phyloP scores from a whole-genome alignment of 371 early-diverging fungal species.

The Mucor racemosus region DNA sequence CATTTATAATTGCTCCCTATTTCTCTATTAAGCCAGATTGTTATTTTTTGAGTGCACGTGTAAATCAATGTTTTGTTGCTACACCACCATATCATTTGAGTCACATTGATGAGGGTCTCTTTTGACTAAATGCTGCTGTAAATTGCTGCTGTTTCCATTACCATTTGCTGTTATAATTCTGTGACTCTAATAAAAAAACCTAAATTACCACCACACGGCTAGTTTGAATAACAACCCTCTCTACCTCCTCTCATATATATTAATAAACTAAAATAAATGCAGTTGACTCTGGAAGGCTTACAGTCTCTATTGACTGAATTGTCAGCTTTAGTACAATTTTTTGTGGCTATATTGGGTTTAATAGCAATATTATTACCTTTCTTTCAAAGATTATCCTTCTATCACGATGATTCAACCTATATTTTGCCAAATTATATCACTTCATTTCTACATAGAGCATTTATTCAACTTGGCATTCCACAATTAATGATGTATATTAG shows the following conservation, averaged over 20 bases:
- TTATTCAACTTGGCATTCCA: constrained; percentile 16
- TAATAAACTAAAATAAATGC: constrained; percentile 11
- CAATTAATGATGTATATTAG: constrained; percentile 25
- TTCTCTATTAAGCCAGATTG: neutral
- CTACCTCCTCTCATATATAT: neutral
- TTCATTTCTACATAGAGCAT: constrained; percentile 14
- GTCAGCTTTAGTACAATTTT: constrained; percentile 17
- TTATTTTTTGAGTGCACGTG: neutral
- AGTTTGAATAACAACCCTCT: neutral
- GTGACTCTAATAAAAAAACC: neutral
- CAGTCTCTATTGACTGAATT: constrained; percentile 18
- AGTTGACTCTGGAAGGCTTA: constrained; percentile 22
- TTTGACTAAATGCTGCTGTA: neutral
- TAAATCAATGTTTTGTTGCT: neutral
- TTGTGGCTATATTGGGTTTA: constrained; percentile 23
- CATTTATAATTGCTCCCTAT: neutral
- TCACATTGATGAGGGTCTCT: neutral
- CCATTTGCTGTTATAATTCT: neutral
- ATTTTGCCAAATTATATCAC: constrained; percentile 19
- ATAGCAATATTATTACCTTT: constrained; percentile 24
- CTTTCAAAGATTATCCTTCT: constrained; percentile 13
- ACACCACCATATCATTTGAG: constrained; percentile 1
- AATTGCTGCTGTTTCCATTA: neutral
- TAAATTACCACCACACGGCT: neutral
- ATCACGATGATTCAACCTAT: constrained; percentile 21